These are phyloP conservation scores for Eutypa lata DNA, from an alignment of 2,329 filamentous ascomycete species.

Conservation along the genomic window DNA sequence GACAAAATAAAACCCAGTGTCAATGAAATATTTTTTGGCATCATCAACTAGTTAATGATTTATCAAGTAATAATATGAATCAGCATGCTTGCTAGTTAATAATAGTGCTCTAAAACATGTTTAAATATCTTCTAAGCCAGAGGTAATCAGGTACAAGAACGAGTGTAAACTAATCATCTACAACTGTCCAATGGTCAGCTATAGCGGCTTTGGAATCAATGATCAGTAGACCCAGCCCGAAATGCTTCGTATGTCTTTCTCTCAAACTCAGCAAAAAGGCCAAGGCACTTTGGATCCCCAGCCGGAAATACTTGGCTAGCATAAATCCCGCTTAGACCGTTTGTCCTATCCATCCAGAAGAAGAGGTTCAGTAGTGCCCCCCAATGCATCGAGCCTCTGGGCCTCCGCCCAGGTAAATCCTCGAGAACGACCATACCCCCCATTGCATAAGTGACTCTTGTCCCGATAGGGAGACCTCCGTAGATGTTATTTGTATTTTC, in stretches of 20 bases:
- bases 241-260: neutral
- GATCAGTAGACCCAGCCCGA: neutral
- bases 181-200: neutral
- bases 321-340: neutral
- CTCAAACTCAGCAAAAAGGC: neutral
- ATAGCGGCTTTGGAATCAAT: neutral
- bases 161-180: too few relatives aligned
- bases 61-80: too few relatives aligned
- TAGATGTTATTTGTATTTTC: neutral
- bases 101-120: too few relatives aligned
- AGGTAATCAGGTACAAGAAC: too few relatives aligned
- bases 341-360: neutral
- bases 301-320: neutral
- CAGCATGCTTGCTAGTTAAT: too few relatives aligned
- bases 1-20: neutral
- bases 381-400: neutral
- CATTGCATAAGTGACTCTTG: neutral
- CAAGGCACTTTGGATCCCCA: neutral
- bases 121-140: too few relatives aligned
- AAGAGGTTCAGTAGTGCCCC: neutral
- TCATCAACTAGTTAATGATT: too few relatives aligned
- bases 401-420: neutral
- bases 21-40: too few relatives aligned
- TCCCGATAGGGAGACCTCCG: neutral
- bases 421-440: neutral